Base-by-base conservation (phyloP, 2,329 filamentous ascomycete species). In the Colletotrichum chlorophyti region DNA sequence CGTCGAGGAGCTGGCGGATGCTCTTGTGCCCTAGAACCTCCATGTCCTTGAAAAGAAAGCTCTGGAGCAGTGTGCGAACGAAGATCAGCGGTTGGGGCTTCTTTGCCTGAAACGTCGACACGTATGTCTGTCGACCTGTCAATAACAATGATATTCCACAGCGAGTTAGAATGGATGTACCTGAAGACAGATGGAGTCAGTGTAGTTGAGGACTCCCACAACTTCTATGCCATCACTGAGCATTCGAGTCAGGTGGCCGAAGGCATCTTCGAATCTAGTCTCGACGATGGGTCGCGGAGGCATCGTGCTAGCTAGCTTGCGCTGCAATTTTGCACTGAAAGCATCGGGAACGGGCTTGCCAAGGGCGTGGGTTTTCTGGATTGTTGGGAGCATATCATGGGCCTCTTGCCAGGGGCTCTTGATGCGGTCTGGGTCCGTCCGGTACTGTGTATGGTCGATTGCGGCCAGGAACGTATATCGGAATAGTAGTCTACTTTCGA, bases 291-390 rank as follows among this genome's bases (percentile, higher is more conserved):
- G 93, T 8, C 94, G 85, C 7, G 95, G 95, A 4, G 95, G 95
- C 66, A 97, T 93, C 1, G 93, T 97, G 65, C 93, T 97, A 1
- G 95, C 93, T 27, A 99, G 80, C 62, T 90, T 90, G n/a, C 93
- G 85, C 70, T 99, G 95, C 32, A 98, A 83, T 69, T 97, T 96
- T 21, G 86, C 85, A 66, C 92, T 97, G 71, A 97, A 98, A 0
- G 93, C 87, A n/a, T 88, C 87, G 0, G 87, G 83, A 0, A 96
- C 86, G 0, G 84, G 73, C 47, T 81, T 86, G 0, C 86, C 90
- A 3, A 94, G 72, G 1, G 74, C 65, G 52, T 88, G 83, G 1
- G 89, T 87, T 24, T 80, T 78, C 57, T 83, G 78, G 49, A 96
- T 79, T 1, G 73, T 68, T 4, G 80, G 74, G 47, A 93, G 74